These are phyloP conservation scores for Paracorniculantispora psalliotae DNA, from an alignment of 2,329 filamentous ascomycete species.

Conservation along the genomic window DNA sequence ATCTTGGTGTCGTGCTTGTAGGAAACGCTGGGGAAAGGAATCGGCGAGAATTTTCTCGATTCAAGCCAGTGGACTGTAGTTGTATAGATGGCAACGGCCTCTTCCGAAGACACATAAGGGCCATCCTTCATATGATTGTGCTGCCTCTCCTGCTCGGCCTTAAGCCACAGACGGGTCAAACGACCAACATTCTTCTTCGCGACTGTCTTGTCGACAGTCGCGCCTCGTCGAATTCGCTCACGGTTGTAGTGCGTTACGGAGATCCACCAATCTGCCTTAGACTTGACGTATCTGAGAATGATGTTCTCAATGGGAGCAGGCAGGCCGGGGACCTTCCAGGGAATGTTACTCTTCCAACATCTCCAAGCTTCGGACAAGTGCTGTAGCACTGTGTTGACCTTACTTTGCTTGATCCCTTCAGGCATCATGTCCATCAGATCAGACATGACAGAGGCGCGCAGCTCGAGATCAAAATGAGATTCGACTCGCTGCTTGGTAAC, in stretches of 20 bases:
- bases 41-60: slow-evolving; percentile 95
- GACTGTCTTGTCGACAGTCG: slow-evolving; percentile 97
- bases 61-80: slow-evolving; percentile 99
- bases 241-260: slow-evolving; percentile 98
- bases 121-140: slow-evolving; percentile 99
- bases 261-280: slow-evolving; percentile 99
- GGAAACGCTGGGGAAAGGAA: slow-evolving; percentile 96
- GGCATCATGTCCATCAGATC: slow-evolving; percentile 99
- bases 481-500: slow-evolving; percentile 99
- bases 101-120: slow-evolving; percentile 95
- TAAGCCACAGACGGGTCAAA: slow-evolving; percentile 91
- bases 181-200: slow-evolving; percentile 98
- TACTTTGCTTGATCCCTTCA: slow-evolving; percentile 98
- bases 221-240: slow-evolving; percentile 91
- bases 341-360: slow-evolving; percentile 99
- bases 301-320: slow-evolving; percentile 98
- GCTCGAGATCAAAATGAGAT: slow-evolving; percentile 95
- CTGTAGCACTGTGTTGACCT: slow-evolving; percentile 95
- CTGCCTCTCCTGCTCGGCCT: slow-evolving; percentile 95
- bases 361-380: slow-evolving; percentile 98
- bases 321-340: slow-evolving; percentile 96
- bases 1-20: slow-evolving; percentile 99
- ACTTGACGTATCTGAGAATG: slow-evolving; percentile 96
- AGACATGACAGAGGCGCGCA: slow-evolving; percentile 96
- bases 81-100: slow-evolving; percentile 97